Conservation (phyloP, 768 basidiomycete genomes). For the Trametes sanguinea region DNA sequence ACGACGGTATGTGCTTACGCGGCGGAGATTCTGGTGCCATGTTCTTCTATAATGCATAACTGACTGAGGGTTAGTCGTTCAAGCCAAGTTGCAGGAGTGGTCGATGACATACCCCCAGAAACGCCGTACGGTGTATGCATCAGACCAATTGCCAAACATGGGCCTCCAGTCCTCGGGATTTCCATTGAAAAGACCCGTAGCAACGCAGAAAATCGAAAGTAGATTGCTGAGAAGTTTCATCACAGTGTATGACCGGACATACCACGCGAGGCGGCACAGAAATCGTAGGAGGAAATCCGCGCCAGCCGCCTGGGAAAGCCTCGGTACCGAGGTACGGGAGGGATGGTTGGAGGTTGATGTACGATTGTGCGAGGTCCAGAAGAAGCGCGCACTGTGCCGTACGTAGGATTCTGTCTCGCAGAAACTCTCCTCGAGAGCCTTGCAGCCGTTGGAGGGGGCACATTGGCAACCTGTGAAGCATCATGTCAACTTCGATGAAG, state of each 20-base stretch:
- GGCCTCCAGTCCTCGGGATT: constrained; percentile 41
- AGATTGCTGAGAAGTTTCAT: constrained; percentile 5
- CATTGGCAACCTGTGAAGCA: constrained; percentile 7
- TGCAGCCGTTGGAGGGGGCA: constrained; percentile 3
- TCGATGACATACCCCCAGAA: constrained; percentile 42
- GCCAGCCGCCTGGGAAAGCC: neutral
- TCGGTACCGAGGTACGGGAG: constrained; percentile 6
- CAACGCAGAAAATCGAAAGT: constrained; percentile 15
- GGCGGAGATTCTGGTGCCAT: constrained; percentile 43
- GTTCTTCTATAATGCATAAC: constrained; percentile 27
- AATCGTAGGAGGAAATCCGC: constrained; percentile 1
- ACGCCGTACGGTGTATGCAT: constrained; percentile 41
- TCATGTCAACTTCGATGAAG: neutral
- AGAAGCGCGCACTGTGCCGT: constrained; percentile 1
- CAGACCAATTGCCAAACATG: constrained; percentile 35
- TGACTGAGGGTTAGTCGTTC: neutral
- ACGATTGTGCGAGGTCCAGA: constrained; percentile 15
- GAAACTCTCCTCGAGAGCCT: neutral
- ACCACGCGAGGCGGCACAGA: constrained; percentile 2
- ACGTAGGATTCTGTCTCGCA: neutral
- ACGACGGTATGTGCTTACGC: constrained; percentile 28
- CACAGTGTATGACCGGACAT: neutral
- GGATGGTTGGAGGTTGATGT: constrained; percentile 11
- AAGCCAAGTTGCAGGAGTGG: neutral
- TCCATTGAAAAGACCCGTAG: constrained; percentile 19